phyloP scores from a whole-genome alignment of 495 filamentous ascomycete species.

The Filosporella fistucella region DNA sequence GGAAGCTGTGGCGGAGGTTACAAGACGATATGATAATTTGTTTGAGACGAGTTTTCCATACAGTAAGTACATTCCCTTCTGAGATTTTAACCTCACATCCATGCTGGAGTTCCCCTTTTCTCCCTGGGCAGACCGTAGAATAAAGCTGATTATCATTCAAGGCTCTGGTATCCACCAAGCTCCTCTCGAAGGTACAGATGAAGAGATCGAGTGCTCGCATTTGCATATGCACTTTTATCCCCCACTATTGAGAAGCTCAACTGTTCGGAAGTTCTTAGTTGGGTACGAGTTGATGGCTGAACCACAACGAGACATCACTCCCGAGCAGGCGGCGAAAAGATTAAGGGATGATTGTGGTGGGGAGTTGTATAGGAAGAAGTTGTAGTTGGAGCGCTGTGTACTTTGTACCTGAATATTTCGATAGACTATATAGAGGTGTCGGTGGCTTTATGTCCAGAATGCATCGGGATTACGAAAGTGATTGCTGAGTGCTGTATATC shows the following conservation, averaged over 20 bases:
- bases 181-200: slow-evolving; percentile 75
- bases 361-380: slow-evolving; percentile 73
- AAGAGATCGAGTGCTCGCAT: slow-evolving; percentile 82
- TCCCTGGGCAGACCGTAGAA: slow-evolving; percentile 8
- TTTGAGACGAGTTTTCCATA: slow-evolving; percentile 98
- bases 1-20: slow-evolving; percentile 79
- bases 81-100: no score
- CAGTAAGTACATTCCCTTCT: slow-evolving; percentile 41
- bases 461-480: no score
- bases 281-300: slow-evolving; percentile 96
- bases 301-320: slow-evolving; percentile 95
- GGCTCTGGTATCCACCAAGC: slow-evolving; percentile 88
- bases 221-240: slow-evolving; percentile 98
- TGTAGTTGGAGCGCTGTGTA: slow-evolving; percentile 10
- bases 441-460: no score
- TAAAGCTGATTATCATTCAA: slow-evolving; percentile 11
- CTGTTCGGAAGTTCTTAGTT: slow-evolving; percentile 92
- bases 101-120: no score
- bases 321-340: slow-evolving; percentile 84
- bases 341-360: slow-evolving; percentile 66
- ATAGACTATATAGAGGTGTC: no score
- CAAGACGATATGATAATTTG: slow-evolving; percentile 89
- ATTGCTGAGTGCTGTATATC: no score
- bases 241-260: slow-evolving; percentile 85
- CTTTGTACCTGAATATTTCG: no score